phyloP scores from a whole-genome alignment of 345 rosid genomes.

The Populus ilicifolia region DNA sequence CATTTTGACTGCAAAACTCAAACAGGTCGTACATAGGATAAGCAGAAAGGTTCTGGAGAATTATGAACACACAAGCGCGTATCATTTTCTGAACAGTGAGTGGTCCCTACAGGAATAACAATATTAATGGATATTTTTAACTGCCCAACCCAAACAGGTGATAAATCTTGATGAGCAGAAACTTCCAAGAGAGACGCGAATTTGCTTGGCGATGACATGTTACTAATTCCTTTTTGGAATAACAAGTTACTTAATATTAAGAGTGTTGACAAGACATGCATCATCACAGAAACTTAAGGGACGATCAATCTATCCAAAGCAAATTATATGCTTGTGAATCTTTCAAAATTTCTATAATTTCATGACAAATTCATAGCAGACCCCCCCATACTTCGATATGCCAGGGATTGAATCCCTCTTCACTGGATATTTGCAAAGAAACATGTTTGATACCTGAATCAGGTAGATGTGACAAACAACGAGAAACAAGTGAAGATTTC shows the following conservation, averaged over 20 bases:
- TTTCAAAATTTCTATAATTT: not conserved
- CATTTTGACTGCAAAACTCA: constrained; percentile 22
- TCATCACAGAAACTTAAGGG: not conserved
- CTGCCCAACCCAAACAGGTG: not conserved
- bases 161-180: not conserved
- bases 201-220: not conserved
- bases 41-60: not conserved
- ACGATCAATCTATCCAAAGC: not conserved
- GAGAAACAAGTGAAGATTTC: not conserved
- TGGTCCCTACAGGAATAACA: not conserved
- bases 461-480: not conserved
- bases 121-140: not conserved
- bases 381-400: not conserved
- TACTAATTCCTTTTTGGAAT: not conserved
- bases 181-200: not conserved
- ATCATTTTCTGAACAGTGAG: not conserved
- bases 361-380: not conserved
- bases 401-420: not conserved
- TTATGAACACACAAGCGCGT: not conserved
- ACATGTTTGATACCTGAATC: not conserved
- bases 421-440: not conserved
- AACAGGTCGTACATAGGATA: not conserved
- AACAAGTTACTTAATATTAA: not conserved
- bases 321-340: not conserved
- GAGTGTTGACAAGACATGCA: not conserved